phyloP scores from a whole-genome alignment of 305 asterid genomes.

The Fraxinus sp. region DNA sequence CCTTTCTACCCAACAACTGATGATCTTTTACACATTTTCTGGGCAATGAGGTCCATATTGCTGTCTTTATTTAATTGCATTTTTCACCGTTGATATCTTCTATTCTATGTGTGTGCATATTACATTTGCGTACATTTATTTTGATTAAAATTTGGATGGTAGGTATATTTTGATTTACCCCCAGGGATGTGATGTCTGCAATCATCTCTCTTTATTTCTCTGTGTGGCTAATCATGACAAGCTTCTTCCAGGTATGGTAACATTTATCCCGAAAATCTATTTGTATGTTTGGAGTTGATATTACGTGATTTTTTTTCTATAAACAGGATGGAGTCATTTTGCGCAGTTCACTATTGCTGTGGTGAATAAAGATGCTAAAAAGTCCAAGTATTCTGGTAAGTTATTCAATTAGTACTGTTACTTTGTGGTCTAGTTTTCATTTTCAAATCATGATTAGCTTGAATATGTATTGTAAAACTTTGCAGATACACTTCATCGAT shows the following conservation, averaged over 20 bases:
- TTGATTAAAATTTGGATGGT: slow-evolving; percentile 30
- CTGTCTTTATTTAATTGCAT: not conserved
- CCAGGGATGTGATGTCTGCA: slow-evolving; percentile 96
- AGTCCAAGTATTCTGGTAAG: slow-evolving; percentile 90
- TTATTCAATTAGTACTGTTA: not conserved
- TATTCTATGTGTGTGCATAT: not conserved
- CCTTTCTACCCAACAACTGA: not conserved
- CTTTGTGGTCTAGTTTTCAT: not conserved
- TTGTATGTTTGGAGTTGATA: slow-evolving; percentile 13
- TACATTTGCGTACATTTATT: not conserved
- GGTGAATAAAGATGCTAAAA: slow-evolving; percentile 95
- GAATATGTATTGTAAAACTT: slow-evolving; percentile 20
- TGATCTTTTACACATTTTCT: not conserved
- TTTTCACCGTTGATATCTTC: not conserved
- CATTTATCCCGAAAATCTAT: not conserved
- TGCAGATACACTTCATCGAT: slow-evolving; percentile 93
- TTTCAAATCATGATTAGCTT: not conserved
- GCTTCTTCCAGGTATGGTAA: slow-evolving; percentile 84
- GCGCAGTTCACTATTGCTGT: slow-evolving; percentile 96
- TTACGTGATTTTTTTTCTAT: slow-evolving; percentile 13
- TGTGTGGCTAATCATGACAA: slow-evolving; percentile 98
- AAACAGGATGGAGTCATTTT: slow-evolving; percentile 96
- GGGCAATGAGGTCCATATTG: not conserved
- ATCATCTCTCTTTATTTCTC: slow-evolving; percentile 96
- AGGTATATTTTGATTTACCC: slow-evolving; percentile 98